Percentiles rank a stretch among this genome's conserved stretches.
These are phyloP conservation scores for barley (Hordeum vulgare) DNA, from an alignment of 176 grass and related monocot species.

Conservation along the genomic window DNA sequence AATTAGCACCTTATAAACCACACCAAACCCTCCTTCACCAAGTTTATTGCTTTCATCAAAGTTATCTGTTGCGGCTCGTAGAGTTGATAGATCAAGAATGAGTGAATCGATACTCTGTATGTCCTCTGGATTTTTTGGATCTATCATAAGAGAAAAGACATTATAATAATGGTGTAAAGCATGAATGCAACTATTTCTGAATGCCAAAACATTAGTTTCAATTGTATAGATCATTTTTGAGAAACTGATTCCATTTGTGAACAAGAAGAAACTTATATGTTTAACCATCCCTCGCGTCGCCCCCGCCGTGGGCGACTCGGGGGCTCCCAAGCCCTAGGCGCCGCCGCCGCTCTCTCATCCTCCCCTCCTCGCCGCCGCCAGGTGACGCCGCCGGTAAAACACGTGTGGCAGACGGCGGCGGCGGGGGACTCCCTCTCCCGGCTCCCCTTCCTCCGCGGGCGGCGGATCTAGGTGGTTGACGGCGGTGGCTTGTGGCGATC, in stretches of 20 bases:
- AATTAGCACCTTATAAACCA: constrained; percentile 36
- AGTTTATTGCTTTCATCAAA: constrained; percentile 53
- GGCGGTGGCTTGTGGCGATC: too few relatives aligned
- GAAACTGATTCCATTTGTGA: neutral
- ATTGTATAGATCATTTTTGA: neutral
- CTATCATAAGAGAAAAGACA: neutral
- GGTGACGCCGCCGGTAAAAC: too few relatives aligned
- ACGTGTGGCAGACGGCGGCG: too few relatives aligned
- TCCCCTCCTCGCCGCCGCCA: too few relatives aligned
- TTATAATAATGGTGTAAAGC: neutral
- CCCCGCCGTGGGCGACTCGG: too few relatives aligned
- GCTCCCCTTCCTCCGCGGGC: too few relatives aligned
- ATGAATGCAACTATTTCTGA: neutral
- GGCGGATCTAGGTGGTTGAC: too few relatives aligned
- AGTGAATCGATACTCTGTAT: constrained; percentile 25
- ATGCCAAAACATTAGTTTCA: neutral
- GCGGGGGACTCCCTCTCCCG: too few relatives aligned
- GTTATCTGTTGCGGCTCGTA: constrained; percentile 32
- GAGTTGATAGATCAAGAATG: constrained; percentile 36
- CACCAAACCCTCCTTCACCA: constrained; percentile 59
- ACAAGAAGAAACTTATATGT: neutral
- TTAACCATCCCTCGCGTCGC: too few relatives aligned
- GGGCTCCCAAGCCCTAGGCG: too few relatives aligned
- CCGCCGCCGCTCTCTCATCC: too few relatives aligned
- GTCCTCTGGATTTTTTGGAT: constrained; percentile 11